phyloP scores from a whole-genome alignment of 2,329 filamentous ascomycete genomes.

The Pyrenophora teres region DNA sequence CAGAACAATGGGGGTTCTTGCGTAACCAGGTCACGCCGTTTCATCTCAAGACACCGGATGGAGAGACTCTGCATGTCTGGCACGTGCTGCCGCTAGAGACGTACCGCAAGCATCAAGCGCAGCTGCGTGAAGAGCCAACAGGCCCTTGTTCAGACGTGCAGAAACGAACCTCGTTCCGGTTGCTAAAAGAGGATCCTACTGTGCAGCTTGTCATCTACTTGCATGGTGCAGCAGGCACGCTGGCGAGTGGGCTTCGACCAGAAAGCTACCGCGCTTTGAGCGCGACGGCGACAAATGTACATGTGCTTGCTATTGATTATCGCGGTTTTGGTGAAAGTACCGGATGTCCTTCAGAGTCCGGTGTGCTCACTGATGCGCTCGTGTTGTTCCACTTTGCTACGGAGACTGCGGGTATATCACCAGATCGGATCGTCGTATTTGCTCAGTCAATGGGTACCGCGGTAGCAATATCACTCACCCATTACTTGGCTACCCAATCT shows the following conservation, averaged over 20 bases:
- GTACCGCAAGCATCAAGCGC: conserved; percentile 51
- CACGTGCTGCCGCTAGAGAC: conserved; percentile 55
- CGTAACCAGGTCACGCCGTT: conserved; percentile 58
- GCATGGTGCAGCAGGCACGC: conserved; percentile 62
- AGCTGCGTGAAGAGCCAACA: conserved; percentile 49
- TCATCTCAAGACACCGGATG: conserved; percentile 49
- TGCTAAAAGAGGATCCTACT: conserved; percentile 67
- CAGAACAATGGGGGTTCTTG: conserved; percentile 56
- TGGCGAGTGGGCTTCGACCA: conserved; percentile 61
- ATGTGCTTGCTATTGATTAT: conserved; percentile 65
- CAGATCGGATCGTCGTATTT: conserved; percentile 62
- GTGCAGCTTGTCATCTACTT: conserved; percentile 67
- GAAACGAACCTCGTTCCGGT: conserved; percentile 61
- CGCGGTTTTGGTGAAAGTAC: conserved; percentile 62
- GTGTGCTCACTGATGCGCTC: conserved; percentile 60
- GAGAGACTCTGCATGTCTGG: conserved; percentile 55
- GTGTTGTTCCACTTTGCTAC: conserved; percentile 61
- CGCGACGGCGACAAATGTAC: conserved; percentile 57
- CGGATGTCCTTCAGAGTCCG: conserved; percentile 60
- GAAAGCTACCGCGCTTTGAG: conserved; percentile 62
- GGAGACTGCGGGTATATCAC: conserved; percentile 57
- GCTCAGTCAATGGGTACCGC: conserved; percentile 65
- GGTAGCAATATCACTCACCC: conserved; percentile 53
- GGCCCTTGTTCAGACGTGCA: conserved; percentile 61
- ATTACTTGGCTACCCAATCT: conserved; percentile 50